Percentiles rank a stretch among this genome's conserved stretches.
These are phyloP conservation scores for Actinidia chinensis DNA, from an alignment of 179 eudicot genomes.

Conservation along the genomic window DNA sequence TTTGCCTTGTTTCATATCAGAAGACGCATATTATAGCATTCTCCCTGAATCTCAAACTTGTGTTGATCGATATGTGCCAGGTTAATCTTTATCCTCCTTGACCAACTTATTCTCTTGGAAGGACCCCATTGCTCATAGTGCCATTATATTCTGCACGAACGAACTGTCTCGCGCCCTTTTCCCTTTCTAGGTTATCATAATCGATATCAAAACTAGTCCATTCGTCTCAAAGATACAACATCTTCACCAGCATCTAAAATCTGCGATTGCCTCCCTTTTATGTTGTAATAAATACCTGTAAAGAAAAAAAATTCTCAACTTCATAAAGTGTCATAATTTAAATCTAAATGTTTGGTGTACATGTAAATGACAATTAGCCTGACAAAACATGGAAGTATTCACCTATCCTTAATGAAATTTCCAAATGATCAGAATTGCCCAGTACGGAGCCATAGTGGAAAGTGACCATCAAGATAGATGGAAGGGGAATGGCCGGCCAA, in stretches of 20 bases:
- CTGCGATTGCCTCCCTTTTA: conserved; percentile 25
- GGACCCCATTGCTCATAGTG: conserved; percentile 46
- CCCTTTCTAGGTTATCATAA: conserved; percentile 57
- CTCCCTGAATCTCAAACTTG: conserved; percentile 11
- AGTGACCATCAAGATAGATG: not conserved
- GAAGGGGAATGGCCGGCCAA: too few species aligned
- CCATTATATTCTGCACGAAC: conserved; percentile 67
- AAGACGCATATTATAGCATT: not conserved
- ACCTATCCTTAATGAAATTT: too few species aligned
- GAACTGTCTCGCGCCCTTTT: conserved; percentile 44
- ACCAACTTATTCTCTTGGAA: conserved; percentile 12
- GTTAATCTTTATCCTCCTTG: conserved; percentile 31
- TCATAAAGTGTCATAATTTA: not conserved
- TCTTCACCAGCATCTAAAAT: conserved; percentile 38
- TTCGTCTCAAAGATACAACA: conserved; percentile 25
- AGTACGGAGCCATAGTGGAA: too few species aligned
- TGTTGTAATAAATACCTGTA: conserved; percentile 58
- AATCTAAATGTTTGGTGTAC: not conserved
- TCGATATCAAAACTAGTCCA: conserved; percentile 36
- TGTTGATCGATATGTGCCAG: too few species aligned
- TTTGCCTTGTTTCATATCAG: not conserved
- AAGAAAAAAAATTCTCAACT: not conserved
- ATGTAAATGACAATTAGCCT: not conserved
- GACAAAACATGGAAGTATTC: not conserved
- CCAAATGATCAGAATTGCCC: too few species aligned